Percentiles rank a stretch among this genome's conserved stretches.
Evolutionary conservation across 345 rosid genomes (phyloP).

Genomic region (Geranium brycei): DNA sequence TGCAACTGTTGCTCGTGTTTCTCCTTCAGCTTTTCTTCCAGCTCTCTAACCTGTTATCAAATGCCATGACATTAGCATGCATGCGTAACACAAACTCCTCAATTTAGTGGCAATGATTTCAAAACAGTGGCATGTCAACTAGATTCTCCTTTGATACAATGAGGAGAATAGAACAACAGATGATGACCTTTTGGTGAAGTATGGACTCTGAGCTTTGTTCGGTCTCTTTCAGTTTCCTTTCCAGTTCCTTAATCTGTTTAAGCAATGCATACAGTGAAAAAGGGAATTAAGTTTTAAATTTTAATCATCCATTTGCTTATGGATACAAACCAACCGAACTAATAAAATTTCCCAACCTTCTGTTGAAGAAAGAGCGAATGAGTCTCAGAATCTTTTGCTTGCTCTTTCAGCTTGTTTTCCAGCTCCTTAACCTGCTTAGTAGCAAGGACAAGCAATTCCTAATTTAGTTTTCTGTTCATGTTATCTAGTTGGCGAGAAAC

Average conservation of each 20-base stretch:
- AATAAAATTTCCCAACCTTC: slow-evolving; percentile 27
- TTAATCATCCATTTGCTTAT: not conserved
- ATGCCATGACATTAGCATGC: too few relatives aligned
- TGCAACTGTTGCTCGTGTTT: slow-evolving; percentile 43
- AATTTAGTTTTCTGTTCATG: not conserved
- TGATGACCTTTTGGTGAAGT: slow-evolving; percentile 41
- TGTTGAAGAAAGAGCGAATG: slow-evolving; percentile 34
- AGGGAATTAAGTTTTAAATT: not conserved
- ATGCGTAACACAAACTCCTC: not conserved
- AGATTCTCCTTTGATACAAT: not conserved
- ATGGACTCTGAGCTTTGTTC: slow-evolving; percentile 42
- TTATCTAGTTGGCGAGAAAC: too few relatives aligned
- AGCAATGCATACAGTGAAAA: slow-evolving; percentile 1
- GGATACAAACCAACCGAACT: not conserved
- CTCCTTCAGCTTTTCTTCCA: slow-evolving; percentile 63
- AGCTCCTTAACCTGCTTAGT: slow-evolving; percentile 54
- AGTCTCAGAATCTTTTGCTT: slow-evolving; percentile 40
- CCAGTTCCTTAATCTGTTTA: slow-evolving; percentile 53
- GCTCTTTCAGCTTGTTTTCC: slow-evolving; percentile 57
- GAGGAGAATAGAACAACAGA: not conserved
- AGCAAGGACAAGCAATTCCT: not conserved
- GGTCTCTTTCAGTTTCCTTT: slow-evolving; percentile 39
- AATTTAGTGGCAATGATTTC: not conserved
- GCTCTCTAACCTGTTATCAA: slow-evolving; percentile 58
- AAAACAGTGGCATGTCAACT: not conserved